A percentile compares a stretch with the other conserved stretches of the same genome.
Evolutionary conservation across 805 yeast genomes (phyloP).

Genomic region (Kregervanrija fluxuum): DNA sequence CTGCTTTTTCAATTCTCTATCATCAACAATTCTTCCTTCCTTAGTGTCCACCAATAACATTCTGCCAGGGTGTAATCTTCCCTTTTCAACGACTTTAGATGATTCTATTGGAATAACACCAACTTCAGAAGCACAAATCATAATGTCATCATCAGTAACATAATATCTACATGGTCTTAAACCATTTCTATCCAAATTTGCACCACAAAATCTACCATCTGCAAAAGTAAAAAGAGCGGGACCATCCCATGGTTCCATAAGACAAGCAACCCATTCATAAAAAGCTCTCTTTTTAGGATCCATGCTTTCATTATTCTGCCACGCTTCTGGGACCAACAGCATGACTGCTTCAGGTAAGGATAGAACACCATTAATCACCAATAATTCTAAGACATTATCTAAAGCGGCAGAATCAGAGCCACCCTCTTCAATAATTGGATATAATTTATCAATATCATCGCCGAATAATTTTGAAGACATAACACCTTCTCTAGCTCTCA

Average conservation of each 20-base stretch:
- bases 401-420: conserved; percentile 98
- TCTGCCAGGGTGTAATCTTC: conserved; percentile 92
- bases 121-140: conserved; percentile 97
- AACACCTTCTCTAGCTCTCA: conserved; percentile 97
- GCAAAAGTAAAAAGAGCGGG: conserved; percentile 96
- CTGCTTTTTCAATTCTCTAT: conserved; percentile 72
- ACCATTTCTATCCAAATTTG: conserved; percentile 95
- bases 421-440: conserved; percentile 96
- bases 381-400: conserved; percentile 88
- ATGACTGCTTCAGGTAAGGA: conserved; percentile 95
- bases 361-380: conserved; percentile 85
- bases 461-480: conserved; percentile 85
- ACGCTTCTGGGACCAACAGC: conserved; percentile 96
- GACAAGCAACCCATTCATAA: conserved; percentile 98
- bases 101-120: conserved; percentile 92
- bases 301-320: conserved; percentile 84
- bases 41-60: conserved; percentile 92
- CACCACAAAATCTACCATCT: conserved; percentile 97
- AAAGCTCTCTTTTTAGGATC: conserved; percentile 91
- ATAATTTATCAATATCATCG: conserved; percentile 82
- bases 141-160: conserved; percentile 87
- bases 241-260: conserved; percentile 99
- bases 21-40: conserved; percentile 89
- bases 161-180: conserved; percentile 97
- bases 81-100: conserved; percentile 76